Base-by-base conservation (phyloP, 768 basidiomycete species). In the Dentipellis fragilis region DNA sequence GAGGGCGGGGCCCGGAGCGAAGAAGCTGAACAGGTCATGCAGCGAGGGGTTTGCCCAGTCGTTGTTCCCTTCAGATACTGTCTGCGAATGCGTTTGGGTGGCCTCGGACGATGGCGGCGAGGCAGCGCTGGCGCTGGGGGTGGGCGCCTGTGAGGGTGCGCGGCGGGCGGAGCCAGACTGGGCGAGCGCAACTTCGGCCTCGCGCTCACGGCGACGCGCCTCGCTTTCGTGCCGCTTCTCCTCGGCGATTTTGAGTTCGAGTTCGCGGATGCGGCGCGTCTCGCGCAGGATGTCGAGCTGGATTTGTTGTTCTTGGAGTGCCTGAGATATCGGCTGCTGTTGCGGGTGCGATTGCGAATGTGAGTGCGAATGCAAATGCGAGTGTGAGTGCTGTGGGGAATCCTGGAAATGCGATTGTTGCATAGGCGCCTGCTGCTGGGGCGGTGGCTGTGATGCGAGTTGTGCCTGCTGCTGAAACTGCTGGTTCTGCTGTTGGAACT, bases 231-330 rank as follows among this genome's bases (percentile, higher is more conserved):
- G 14, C 17, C 48, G 48, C 17, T 22, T 17, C 48, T 49, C 48
- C 48, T 49, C 48, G 1, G 48, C 48, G 21, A 49, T 49, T 22
- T 49, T 22, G 29, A 49, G 48, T 4, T 49, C 48, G 29, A 49
- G 48, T 19, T 49, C 48, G 48, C 48, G 48, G 48, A 49, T 49
- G 48, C 48, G 48, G 22, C 48, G 48, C 21, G 48, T 49, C 48
- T 49, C 48, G 48, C 48, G 48, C 8, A 49, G 48, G 48, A 49
- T 22, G 14, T 49, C 48, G 22, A 49, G 48, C 48, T 49, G 22
- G 48, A 49, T 34, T 14, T 34, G 48, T 16, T 22, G 48, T 14
- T 49, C 29, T 22, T 49, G 48, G 19, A 34, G 22, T 1, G 29
- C 29, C 29, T 29, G 42, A 16, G 11, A 45, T 11, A 16, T 45